Base-by-base conservation (phyloP, 2,329 filamentous ascomycete genomes). In the Monilinia laxa region DNA sequence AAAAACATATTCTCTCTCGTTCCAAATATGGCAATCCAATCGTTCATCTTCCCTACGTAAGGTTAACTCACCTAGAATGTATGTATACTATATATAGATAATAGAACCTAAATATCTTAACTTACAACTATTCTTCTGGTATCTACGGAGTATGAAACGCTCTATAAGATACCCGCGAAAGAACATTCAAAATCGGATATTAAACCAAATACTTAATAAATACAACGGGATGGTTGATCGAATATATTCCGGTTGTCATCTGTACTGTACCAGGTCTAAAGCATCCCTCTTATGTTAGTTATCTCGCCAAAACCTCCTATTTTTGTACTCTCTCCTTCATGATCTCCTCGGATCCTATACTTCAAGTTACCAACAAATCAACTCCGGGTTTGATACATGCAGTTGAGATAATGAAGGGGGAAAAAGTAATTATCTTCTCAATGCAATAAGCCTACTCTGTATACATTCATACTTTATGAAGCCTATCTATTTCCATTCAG, bases 281-380 rank as follows among this genome's bases (percentile, higher is more conserved):
- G 31, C 31, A 35, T 35, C 31, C 31, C 31, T 35, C 31, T 5
- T 35, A 35, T 6, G 28, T 40, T 47, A 45, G 28, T 40, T 47
- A 45, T 64, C 49, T 55, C 49, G 62, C 51, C 51, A 64, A 60
- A 60, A 49, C 20, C 20, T 58, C 40, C 40, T 47, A 47, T 47
- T 35, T 12, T 35, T 28, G 55, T 20, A 11, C 31, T 28, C 16
- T 56, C 62, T 45, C 31, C 51, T n/a, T 56, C 9, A 23, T 45
- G 51, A 64, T 56, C 38, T 35, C 5, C 51, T 45, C 38, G 12
- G 49, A 42, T 42, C 51, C 28, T 38, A 45, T 20, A 35, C 56
- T 47, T 16, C 23, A 31, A 40, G 12, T 38, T 56, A 16, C 54
- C 35, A 5, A 16, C 35, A 56, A 18, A 56, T 16, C n/a, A 7